phyloP scores from a whole-genome alignment of 345 rosid genomes.

The Gossypium mustelinum region DNA sequence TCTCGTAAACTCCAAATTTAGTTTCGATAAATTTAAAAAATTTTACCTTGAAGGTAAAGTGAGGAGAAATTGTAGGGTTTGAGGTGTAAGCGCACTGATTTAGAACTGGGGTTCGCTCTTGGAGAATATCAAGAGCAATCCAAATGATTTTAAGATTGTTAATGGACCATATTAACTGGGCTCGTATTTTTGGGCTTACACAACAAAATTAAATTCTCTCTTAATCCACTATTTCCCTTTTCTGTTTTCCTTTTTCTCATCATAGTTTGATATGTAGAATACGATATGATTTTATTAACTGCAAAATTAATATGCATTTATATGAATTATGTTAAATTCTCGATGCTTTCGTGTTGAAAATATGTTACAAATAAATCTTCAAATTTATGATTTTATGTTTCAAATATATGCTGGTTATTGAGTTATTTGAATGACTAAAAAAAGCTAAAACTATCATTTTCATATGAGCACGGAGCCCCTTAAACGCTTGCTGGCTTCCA shows the following conservation, averaged over 20 bases:
- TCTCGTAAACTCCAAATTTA: no score
- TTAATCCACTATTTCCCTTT: background rate
- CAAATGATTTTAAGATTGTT: background rate
- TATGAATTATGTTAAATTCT: background rate
- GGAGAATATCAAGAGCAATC: background rate
- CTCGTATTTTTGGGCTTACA: background rate
- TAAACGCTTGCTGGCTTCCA: constrained; percentile 8
- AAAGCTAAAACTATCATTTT: constrained; percentile 9
- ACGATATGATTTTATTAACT: background rate
- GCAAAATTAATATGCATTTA: background rate
- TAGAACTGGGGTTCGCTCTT: background rate
- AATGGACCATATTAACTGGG: background rate
- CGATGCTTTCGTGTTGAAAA: no score
- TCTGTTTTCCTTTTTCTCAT: no score
- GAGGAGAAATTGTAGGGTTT: no score
- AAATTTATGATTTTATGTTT: no score
- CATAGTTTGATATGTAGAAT: background rate
- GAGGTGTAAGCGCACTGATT: background rate
- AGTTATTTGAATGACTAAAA: background rate
- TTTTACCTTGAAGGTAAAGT: no score
- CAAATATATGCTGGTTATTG: background rate
- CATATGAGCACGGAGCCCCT: background rate
- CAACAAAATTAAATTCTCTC: background rate
- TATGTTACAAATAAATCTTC: no score
- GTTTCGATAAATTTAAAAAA: no score